These are phyloP conservation scores for Monosporascus sp. DNA, from an alignment of 2,329 filamentous ascomycete species.

Conservation along the genomic window DNA sequence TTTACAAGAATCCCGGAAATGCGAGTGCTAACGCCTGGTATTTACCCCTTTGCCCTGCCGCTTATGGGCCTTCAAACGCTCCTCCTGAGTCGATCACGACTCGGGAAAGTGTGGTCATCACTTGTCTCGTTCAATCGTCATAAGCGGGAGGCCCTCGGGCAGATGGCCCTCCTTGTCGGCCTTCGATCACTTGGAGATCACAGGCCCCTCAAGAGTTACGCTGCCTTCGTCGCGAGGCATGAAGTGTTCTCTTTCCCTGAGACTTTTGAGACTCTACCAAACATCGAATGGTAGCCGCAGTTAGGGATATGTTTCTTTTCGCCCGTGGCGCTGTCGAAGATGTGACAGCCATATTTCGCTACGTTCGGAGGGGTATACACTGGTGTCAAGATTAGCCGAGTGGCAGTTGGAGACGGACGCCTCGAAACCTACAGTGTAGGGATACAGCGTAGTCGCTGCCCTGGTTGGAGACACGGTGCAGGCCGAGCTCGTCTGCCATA, in stretches of 20 bases:
- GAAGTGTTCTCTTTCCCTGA: conserved; percentile 28
- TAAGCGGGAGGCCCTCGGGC: background rate
- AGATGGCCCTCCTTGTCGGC: background rate
- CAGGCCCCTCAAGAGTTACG: background rate
- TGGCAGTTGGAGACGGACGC: conserved; percentile 2
- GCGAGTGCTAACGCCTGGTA: background rate
- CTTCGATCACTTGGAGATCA: background rate
- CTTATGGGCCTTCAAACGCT: background rate
- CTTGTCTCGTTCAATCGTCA: background rate
- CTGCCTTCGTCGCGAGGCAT: background rate
- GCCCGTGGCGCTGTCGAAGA: conserved; percentile 75
- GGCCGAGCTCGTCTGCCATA: conserved; percentile 84
- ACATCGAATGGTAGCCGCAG: conserved; percentile 66
- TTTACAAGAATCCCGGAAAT: background rate
- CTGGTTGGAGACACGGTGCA: conserved; percentile 77
- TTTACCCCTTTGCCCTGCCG: background rate
- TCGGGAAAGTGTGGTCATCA: background rate
- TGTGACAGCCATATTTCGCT: conserved; percentile 72
- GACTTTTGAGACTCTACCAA: conserved; percentile 45
- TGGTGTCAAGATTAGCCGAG: conserved; percentile 26
- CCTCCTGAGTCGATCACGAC: background rate
- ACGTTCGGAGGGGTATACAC: conserved; percentile 88
- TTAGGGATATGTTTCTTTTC: conserved; percentile 66
- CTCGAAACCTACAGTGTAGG: conserved; percentile 57
- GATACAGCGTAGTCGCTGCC: conserved; percentile 75